phyloP scores from a whole-genome alignment of 2,329 filamentous ascomycete genomes.

The Pseudocercospora pini-densiflorae region DNA sequence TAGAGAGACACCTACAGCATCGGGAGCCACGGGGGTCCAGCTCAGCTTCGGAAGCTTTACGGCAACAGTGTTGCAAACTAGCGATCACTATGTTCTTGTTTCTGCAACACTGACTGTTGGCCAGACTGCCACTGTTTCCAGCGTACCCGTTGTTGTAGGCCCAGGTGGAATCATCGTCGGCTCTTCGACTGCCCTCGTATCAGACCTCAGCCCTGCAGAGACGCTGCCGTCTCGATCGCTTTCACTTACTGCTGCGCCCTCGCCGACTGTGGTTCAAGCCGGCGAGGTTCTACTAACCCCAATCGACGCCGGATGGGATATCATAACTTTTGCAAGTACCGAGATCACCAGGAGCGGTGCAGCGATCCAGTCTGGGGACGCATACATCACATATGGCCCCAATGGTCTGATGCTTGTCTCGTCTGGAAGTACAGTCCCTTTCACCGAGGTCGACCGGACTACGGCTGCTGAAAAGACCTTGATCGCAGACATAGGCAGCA shows the following conservation, averaged over 20 bases:
- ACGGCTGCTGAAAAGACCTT: background rate
- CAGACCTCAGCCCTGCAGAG: background rate
- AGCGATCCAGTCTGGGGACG: conserved; percentile 3
- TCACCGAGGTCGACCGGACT: background rate
- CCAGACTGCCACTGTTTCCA: background rate
- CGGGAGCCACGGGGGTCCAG: background rate
- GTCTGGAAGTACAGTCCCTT: background rate
- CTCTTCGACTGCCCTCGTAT: background rate
- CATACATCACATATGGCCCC: conserved; percentile 7
- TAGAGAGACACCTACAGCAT: background rate
- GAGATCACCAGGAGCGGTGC: background rate
- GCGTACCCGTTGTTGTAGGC: background rate
- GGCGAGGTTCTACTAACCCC: background rate
- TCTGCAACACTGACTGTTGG: background rate
- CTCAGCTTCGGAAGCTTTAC: background rate
- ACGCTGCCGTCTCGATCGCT: background rate
- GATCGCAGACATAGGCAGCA: background rate
- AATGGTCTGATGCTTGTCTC: conserved; percentile 11
- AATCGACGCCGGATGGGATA: background rate
- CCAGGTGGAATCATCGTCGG: background rate
- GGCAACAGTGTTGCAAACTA: background rate
- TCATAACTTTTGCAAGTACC: background rate
- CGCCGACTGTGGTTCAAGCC: background rate
- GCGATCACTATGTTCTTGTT: background rate
- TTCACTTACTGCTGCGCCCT: background rate